A percentile compares a stretch with the other conserved stretches of the same genome.
phyloP scores from a whole-genome alignment of 1,284 basidiomycete genomes.

The Naganishia sp. region DNA sequence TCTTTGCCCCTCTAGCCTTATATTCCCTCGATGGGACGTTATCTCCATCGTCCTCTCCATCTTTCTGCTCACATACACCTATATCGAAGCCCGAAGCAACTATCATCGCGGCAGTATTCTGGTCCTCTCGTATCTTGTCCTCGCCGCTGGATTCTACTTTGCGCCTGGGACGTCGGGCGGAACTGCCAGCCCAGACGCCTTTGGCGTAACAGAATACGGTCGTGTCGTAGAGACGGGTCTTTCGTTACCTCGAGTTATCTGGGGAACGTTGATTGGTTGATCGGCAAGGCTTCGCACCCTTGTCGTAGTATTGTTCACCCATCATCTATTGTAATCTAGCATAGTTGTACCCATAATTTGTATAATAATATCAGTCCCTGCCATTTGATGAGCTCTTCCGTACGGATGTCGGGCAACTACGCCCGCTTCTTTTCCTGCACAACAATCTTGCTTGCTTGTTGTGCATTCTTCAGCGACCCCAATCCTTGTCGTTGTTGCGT shows the following conservation, averaged over 20 bases:
- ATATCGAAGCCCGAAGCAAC: slow-evolving; percentile 96
- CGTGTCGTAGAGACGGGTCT: slow-evolving; percentile 3
- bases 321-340: neutral
- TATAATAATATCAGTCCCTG: neutral
- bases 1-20: slow-evolving; percentile 63
- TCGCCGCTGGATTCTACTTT: slow-evolving; percentile 76
- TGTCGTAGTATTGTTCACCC: neutral
- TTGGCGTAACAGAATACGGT: neutral
- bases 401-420: neutral
- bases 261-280: neutral
- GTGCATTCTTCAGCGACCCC: neutral
- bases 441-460: slow-evolving; percentile 14
- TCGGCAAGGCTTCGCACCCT: neutral
- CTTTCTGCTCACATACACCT: slow-evolving; percentile 97
- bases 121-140: slow-evolving; percentile 83
- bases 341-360: neutral
- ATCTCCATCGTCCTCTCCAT: slow-evolving; percentile 90
- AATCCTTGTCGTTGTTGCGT: neutral
- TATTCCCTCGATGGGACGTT: slow-evolving; percentile 99
- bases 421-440: slow-evolving; percentile 25
- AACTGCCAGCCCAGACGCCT: slow-evolving; percentile 3
- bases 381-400: neutral
- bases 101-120: slow-evolving; percentile 94
- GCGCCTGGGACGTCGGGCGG: slow-evolving; percentile 54
- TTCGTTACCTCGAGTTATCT: slow-evolving; percentile 1